These are phyloP conservation scores for Sapria himalayana DNA, from an alignment of 345 rosid species.

Conservation along the genomic window DNA sequence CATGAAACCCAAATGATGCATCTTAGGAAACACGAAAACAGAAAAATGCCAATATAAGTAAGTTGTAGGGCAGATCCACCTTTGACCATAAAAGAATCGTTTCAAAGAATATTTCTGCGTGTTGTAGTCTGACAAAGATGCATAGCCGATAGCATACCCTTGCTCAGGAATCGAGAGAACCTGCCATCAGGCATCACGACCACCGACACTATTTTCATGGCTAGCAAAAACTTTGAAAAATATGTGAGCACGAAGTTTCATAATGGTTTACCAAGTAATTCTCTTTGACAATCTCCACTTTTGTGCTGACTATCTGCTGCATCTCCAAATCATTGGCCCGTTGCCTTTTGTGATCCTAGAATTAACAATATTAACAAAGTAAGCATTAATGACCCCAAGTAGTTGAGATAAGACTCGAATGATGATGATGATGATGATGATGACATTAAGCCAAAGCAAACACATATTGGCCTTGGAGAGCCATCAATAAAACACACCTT, in stretches of 20 bases:
- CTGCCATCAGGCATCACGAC: constrained; percentile 31
- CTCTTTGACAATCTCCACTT: constrained; percentile 92
- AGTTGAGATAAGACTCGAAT: too few relatives aligned
- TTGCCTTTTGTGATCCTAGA: constrained; percentile 65
- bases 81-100: constrained; percentile 56
- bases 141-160: constrained; percentile 59
- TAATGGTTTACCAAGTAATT: constrained; percentile 58
- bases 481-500: too few relatives aligned
- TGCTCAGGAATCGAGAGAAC: constrained; percentile 73
- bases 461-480: too few relatives aligned
- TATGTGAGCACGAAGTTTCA: constrained; percentile 1
- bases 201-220: too few relatives aligned
- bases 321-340: constrained; percentile 38
- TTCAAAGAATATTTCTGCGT: constrained; percentile 46
- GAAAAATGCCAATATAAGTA: neutral
- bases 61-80: constrained; percentile 17
- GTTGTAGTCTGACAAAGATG: constrained; percentile 65
- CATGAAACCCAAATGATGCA: constrained; percentile 9
- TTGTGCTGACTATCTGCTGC: constrained; percentile 51
- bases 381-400: too few relatives aligned
- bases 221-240: too few relatives aligned
- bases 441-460: too few relatives aligned
- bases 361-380: constrained; percentile 6
- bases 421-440: too few relatives aligned
- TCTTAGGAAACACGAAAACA: neutral